Evolutionary conservation across 352 stramenopile species (phyloP).

Genomic region (Pythium aristosporum): DNA sequence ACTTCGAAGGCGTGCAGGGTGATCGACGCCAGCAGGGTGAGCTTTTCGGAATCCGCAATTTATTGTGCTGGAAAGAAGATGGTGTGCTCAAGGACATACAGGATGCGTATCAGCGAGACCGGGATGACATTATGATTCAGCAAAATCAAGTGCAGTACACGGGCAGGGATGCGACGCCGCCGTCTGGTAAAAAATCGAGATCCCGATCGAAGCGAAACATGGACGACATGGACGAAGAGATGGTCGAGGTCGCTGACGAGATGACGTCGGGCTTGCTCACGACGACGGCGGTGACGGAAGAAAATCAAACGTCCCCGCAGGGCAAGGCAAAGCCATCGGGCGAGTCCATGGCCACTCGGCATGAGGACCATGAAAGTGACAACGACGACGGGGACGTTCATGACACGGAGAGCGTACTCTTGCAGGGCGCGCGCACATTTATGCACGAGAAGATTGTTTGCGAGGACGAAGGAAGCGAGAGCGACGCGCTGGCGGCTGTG

Average conservation of each 20-base stretch:
- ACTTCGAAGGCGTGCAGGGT: constrained; percentile 81
- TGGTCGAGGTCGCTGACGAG: constrained; percentile 36
- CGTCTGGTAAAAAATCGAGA: constrained; percentile 22
- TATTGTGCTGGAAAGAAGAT: constrained; percentile 73
- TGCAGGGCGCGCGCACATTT: constrained; percentile 26
- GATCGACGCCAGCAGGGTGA: constrained; percentile 73
- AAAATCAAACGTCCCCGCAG: background rate
- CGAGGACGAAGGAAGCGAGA: constrained; percentile 12
- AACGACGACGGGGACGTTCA: constrained; percentile 33
- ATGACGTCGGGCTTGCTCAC: constrained; percentile 41
- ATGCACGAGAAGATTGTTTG: constrained; percentile 33
- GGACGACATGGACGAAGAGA: constrained; percentile 31
- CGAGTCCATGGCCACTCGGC: background rate
- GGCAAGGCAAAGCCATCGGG: constrained; percentile 14
- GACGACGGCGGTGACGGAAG: background rate
- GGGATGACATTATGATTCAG: constrained; percentile 49
- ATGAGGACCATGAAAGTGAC: constrained; percentile 4
- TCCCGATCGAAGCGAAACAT: constrained; percentile 2
- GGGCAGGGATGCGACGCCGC: background rate
- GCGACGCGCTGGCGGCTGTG: constrained; percentile 2
- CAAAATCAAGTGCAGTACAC: constrained; percentile 59
- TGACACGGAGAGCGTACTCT: constrained; percentile 29
- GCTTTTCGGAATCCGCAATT: constrained; percentile 74
- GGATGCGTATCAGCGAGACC: constrained; percentile 55
- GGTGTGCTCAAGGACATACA: constrained; percentile 78